Percentiles rank a stretch among this genome's conserved stretches.
Conservation (phyloP, 331 rosid species). For the Pyracantha coccinea region DNA sequence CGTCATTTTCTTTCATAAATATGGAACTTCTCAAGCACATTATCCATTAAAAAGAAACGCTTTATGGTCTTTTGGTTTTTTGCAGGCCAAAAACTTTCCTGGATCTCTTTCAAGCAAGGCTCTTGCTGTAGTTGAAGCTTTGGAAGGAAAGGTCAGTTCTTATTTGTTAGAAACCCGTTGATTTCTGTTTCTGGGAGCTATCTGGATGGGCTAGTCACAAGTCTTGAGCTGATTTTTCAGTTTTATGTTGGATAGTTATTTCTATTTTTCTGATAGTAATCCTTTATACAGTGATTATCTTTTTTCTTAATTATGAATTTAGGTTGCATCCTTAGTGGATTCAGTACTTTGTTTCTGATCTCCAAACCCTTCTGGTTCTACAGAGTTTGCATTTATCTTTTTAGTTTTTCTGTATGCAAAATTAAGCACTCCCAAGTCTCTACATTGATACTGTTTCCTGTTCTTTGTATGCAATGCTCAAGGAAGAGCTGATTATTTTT, state of each 20-base stretch:
- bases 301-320: background rate
- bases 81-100: slow-evolving; percentile 71
- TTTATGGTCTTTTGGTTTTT: slow-evolving; percentile 13
- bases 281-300: background rate
- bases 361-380: background rate
- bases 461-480: background rate
- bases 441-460: background rate
- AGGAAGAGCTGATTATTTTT: background rate
- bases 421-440: background rate
- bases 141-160: slow-evolving; percentile 89
- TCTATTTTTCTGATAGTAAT: background rate
- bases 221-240: background rate
- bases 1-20: slow-evolving; percentile 3
- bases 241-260: background rate
- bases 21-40: slow-evolving; percentile 6
- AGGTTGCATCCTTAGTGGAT: background rate
- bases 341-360: background rate
- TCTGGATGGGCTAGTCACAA: background rate
- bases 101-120: slow-evolving; percentile 70
- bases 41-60: background rate
- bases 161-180: background rate
- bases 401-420: background rate
- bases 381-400: background rate
- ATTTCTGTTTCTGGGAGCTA: background rate
- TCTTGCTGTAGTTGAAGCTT: slow-evolving; percentile 65